Percentiles rank a stretch among this genome's conserved stretches.
Conservation (phyloP, 2,329 filamentous ascomycete species). For the Knoxdaviesia proteae region DNA sequence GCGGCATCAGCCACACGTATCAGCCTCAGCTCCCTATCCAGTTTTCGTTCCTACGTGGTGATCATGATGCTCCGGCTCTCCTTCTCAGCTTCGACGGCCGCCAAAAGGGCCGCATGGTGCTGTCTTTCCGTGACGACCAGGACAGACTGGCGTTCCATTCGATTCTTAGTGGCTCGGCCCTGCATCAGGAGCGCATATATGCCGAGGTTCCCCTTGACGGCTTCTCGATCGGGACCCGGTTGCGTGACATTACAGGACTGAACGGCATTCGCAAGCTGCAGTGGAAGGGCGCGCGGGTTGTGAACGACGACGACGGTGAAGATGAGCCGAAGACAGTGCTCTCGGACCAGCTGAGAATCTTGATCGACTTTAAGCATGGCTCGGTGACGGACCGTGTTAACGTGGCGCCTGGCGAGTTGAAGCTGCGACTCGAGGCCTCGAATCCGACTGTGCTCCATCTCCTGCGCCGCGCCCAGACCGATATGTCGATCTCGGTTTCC, state of each 20-base stretch:
- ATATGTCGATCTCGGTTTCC: slow-evolving; percentile 56
- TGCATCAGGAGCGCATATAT: slow-evolving; percentile 48
- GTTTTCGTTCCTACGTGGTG: slow-evolving; percentile 56
- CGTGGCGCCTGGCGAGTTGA: slow-evolving; percentile 53
- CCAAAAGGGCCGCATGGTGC: slow-evolving; percentile 48
- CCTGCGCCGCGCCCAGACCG: slow-evolving; percentile 51
- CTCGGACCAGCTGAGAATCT: slow-evolving; percentile 54
- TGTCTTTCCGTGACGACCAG: slow-evolving; percentile 56
- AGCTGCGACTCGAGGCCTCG: slow-evolving; percentile 41
- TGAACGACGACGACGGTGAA: slow-evolving; percentile 48
- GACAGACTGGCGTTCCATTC: slow-evolving; percentile 53
- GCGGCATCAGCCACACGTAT: slow-evolving; percentile 52
- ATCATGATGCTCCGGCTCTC: slow-evolving; percentile 47
- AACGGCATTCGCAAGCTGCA: slow-evolving; percentile 27
- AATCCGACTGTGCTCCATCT: slow-evolving; percentile 42
- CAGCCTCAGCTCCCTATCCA: slow-evolving; percentile 46
- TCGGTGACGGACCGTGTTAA: slow-evolving; percentile 72
- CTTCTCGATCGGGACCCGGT: slow-evolving; percentile 38
- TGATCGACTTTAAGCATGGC: slow-evolving; percentile 56
- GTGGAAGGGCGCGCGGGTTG: slow-evolving; percentile 49
- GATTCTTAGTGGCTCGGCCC: slow-evolving; percentile 49
- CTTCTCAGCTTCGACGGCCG: slow-evolving; percentile 48
- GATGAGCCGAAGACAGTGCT: slow-evolving; percentile 47
- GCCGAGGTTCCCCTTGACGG: slow-evolving; percentile 46
- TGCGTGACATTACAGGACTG: slow-evolving; percentile 27